Conservation (phyloP, 768 basidiomycete genomes). For the Lactifluus piperatus region DNA sequence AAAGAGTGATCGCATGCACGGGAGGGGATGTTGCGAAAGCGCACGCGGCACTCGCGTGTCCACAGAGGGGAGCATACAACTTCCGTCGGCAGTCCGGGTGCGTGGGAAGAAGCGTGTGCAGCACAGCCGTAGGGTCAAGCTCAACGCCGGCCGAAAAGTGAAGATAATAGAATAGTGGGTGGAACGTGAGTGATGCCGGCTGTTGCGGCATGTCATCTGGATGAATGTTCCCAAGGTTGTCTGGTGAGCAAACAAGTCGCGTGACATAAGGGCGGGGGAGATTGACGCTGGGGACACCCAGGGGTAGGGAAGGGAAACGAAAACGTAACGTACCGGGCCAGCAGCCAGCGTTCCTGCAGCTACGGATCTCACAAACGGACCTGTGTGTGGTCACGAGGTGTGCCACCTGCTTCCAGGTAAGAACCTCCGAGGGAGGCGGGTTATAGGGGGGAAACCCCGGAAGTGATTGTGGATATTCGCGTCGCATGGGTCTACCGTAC, state of each 20-base stretch:
- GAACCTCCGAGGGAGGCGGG: conserved; percentile 1
- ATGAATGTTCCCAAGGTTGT: not conserved
- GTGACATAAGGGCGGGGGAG: not conserved
- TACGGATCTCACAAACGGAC: conserved; percentile 19
- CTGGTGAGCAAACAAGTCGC: not conserved
- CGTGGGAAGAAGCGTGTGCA: conserved; percentile 17
- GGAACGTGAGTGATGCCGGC: conserved; percentile 15
- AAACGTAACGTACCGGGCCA: conserved; percentile 18
- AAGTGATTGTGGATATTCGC: conserved; percentile 12
- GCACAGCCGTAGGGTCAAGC: conserved; percentile 13
- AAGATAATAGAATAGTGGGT: conserved; percentile 19
- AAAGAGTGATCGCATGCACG: conserved; percentile 14
- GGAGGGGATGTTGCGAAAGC: conserved; percentile 18
- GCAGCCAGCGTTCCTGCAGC: conserved; percentile 17
- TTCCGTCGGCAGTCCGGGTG: conserved; percentile 18
- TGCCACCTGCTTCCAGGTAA: conserved; percentile 19
- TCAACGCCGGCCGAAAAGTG: conserved; percentile 15
- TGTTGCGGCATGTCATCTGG: conserved; percentile 6
- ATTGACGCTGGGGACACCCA: not conserved
- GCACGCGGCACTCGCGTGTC: conserved; percentile 16
- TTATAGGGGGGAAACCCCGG: not conserved
- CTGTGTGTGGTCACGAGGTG: conserved; percentile 14
- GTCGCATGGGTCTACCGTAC: conserved; percentile 19
- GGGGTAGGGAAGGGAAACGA: not conserved
- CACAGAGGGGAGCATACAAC: conserved; percentile 17